Evolutionary conservation across 805 yeast species (phyloP).

Genomic region (Metschnikowia vanudenii): DNA sequence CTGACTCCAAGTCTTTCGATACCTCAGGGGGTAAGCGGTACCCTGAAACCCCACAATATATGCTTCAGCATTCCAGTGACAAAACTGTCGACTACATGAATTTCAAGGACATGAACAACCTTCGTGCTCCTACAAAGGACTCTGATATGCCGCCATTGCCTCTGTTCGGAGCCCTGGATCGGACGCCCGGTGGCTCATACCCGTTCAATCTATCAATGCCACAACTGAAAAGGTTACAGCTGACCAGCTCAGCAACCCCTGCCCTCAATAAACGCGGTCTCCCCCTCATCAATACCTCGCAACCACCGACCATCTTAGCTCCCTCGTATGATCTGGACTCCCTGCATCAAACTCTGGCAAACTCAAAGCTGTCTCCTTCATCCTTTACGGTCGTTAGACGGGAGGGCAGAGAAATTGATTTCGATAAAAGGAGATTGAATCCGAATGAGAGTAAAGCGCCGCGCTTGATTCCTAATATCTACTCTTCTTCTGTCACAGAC

Average conservation of each 20-base stretch:
- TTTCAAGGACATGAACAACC: slow-evolving; percentile 42
- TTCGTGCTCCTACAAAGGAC: background rate
- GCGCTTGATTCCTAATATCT: slow-evolving; percentile 25
- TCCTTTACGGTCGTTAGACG: slow-evolving; percentile 68
- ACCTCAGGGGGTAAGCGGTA: slow-evolving; percentile 45
- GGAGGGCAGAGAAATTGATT: slow-evolving; percentile 72
- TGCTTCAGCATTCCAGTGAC: slow-evolving; percentile 46
- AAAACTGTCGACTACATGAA: slow-evolving; percentile 52
- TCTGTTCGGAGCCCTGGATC: slow-evolving; percentile 4
- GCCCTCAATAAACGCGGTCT: slow-evolving; percentile 8
- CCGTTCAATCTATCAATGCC: slow-evolving; percentile 19
- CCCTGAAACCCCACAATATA: slow-evolving; percentile 69
- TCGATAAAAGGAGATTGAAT: slow-evolving; percentile 73
- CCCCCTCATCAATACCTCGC: slow-evolving; percentile 23
- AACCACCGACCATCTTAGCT: background rate
- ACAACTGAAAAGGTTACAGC: slow-evolving; percentile 14
- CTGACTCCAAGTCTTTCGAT: slow-evolving; percentile 56
- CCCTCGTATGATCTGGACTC: background rate
- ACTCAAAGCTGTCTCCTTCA: background rate
- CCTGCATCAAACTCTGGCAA: background rate
- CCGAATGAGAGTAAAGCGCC: slow-evolving; percentile 58
- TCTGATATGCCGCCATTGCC: background rate
- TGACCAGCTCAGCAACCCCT: background rate
- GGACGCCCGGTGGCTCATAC: background rate
- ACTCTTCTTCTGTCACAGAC: slow-evolving; percentile 19